Conservation (phyloP, 768 basidiomycete species). For the Cystofilobasidium bisporidii region DNA sequence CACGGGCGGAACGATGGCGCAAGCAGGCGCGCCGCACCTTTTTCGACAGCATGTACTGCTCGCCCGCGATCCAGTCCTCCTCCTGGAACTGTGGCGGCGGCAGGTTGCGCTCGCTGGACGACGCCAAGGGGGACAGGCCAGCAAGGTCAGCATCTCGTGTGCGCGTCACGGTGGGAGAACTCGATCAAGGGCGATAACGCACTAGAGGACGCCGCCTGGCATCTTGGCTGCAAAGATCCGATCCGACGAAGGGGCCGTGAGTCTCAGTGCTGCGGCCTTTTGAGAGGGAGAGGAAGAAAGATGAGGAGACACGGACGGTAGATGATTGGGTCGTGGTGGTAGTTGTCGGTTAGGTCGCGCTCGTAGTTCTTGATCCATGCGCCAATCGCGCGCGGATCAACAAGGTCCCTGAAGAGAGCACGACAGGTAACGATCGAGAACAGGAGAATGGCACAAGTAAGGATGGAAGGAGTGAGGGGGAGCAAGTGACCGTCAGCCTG, state of each 20-base stretch:
- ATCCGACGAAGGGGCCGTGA: not conserved
- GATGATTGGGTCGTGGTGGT: conserved; percentile 5
- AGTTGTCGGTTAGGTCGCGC: conserved; percentile 1
- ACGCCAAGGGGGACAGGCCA: not conserved
- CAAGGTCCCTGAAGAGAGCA: not conserved
- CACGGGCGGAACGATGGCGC: not conserved
- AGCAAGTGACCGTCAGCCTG: no score
- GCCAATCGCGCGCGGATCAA: not conserved
- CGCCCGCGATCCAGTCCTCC: not conserved
- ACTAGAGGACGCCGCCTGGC: conserved; percentile 2
- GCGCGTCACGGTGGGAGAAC: no score
- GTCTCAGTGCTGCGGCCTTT: not conserved
- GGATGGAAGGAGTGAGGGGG: not conserved
- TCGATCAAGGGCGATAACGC: no score
- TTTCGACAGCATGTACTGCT: not conserved
- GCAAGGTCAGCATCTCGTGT: not conserved
- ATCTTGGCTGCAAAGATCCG: not conserved
- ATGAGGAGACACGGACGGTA: not conserved
- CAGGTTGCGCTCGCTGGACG: not conserved
- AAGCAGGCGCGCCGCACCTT: not conserved
- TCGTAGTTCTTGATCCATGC: conserved; percentile 7
- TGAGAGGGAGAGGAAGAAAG: not conserved
- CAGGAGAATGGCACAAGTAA: not conserved
- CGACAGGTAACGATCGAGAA: not conserved
- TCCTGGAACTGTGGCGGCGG: not conserved